Evolutionary conservation across 345 rosid genomes (phyloP).

Genomic region (Carallia pectinifolia): DNA sequence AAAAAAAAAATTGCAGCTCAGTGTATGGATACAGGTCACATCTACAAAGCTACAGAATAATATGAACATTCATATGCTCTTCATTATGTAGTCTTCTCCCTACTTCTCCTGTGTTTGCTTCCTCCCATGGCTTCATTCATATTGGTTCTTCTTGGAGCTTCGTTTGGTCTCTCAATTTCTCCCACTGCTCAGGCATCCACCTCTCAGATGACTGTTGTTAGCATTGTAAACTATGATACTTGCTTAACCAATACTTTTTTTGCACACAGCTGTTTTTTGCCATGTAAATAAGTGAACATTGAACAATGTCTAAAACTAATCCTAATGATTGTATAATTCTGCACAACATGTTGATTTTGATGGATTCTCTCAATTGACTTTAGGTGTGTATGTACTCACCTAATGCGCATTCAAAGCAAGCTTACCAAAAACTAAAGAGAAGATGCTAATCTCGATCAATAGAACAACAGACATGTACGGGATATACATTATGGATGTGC

Average conservation of each 20-base stretch:
- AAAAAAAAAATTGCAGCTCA: conserved; percentile 7
- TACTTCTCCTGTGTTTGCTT: conserved; percentile 32
- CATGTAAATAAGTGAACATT: conserved; percentile 42
- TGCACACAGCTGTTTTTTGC: conserved; percentile 77
- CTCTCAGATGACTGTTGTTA: conserved; percentile 65
- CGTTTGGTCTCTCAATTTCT: conserved; percentile 30
- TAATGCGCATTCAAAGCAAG: conserved; percentile 69
- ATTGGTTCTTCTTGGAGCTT: conserved; percentile 36
- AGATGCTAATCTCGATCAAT: conserved; percentile 66
- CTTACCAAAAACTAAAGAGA: conserved; percentile 63
- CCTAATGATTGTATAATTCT: too few species aligned
- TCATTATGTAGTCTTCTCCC: conserved; percentile 30
- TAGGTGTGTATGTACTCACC: conserved; percentile 71
- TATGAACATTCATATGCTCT: conserved; percentile 8
- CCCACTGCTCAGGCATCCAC: conserved; percentile 23
- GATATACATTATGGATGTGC: conserved; percentile 66
- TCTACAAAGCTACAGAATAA: conserved; percentile 10
- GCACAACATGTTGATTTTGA: too few species aligned
- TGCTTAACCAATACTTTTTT: conserved; percentile 66
- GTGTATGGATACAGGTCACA: conserved; percentile 27
- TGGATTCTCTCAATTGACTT: neutral
- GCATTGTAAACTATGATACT: conserved; percentile 73
- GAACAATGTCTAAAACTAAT: too few species aligned
- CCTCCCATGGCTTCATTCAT: conserved; percentile 47
- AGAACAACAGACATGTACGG: conserved; percentile 66